Percentiles rank a stretch among this genome's conserved stretches.
Conservation (phyloP, 2,329 filamentous ascomycete genomes). For the Fusarium sp. region DNA sequence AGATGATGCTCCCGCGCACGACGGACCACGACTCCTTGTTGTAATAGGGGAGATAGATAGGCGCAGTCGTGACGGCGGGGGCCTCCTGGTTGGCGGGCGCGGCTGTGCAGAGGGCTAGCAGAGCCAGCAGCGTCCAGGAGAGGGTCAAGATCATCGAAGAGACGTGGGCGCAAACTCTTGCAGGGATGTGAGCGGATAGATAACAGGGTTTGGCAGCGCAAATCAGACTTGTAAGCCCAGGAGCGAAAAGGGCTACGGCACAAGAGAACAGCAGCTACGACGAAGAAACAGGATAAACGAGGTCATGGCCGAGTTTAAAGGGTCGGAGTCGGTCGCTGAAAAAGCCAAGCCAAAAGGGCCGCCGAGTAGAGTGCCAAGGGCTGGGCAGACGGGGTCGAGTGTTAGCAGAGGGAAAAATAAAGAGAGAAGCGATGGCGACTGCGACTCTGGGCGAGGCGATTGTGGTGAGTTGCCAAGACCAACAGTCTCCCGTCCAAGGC, state of each 20-base stretch:
- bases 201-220: neutral
- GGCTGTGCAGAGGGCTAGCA: constrained; percentile 43
- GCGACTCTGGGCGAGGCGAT: neutral
- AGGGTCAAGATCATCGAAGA: constrained; percentile 27
- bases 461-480: constrained; percentile 36
- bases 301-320: constrained; percentile 25
- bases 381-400: constrained; percentile 33
- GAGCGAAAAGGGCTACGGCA: neutral
- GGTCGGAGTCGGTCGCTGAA: neutral
- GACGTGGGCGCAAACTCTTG: neutral
- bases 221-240: neutral
- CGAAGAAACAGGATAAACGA: constrained; percentile 12
- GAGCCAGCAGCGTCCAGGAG: constrained; percentile 35
- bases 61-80: constrained; percentile 54
- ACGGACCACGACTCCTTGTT: constrained; percentile 56
- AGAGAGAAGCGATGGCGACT: neutral
- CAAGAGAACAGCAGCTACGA: neutral
- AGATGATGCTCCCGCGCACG: constrained; percentile 60
- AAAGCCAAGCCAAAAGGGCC: constrained; percentile 24
- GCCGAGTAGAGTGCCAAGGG: constrained; percentile 36
- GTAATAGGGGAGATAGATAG: constrained; percentile 60
- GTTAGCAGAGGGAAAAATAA: neutral
- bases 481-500: constrained; percentile 11
- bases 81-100: constrained; percentile 34
- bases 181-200: neutral